A percentile compares a stretch with the other conserved stretches of the same genome.
Conservation (phyloP, 768 basidiomycete genomes). For the Boletus sensibilis region DNA sequence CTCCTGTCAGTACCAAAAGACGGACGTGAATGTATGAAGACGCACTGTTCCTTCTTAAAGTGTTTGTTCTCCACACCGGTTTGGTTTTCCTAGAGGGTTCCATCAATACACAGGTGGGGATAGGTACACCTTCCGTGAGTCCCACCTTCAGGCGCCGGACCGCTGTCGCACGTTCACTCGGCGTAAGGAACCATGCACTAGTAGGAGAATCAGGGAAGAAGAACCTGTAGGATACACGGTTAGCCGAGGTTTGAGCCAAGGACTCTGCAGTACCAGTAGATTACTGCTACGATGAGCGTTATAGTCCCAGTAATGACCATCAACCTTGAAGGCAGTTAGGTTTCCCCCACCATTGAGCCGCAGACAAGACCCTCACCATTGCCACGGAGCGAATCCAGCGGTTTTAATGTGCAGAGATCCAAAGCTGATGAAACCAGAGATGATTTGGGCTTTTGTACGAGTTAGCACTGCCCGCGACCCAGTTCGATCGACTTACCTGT, state of each 20-base stretch:
- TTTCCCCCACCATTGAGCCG: not conserved
- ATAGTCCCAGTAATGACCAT: conserved; percentile 68
- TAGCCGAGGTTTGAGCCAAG: not conserved
- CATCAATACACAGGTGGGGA: not conserved
- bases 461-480: conserved; percentile 5
- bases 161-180: conserved; percentile 60
- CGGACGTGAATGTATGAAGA: conserved; percentile 1
- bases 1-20: not conserved
- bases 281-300: conserved; percentile 50
- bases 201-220: conserved; percentile 76
- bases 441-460: conserved; percentile 54
- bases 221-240: conserved; percentile 40
- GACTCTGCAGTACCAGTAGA: conserved; percentile 48
- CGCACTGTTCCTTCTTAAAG: conserved; percentile 78
- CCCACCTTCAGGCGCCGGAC: conserved; percentile 61
- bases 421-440: conserved; percentile 67
- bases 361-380: conserved; percentile 47
- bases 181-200: conserved; percentile 71
- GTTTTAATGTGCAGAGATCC: conserved; percentile 63
- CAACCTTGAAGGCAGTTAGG: conserved; percentile 39
- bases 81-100: conserved; percentile 56
- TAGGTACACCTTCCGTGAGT: not conserved
- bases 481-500: conserved; percentile 41
- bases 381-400: conserved; percentile 61
- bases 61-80: conserved; percentile 80